These are phyloP conservation scores for Protomyces inouyei DNA, from an alignment of 1,139 yeast genomes.

Conservation along the genomic window DNA sequence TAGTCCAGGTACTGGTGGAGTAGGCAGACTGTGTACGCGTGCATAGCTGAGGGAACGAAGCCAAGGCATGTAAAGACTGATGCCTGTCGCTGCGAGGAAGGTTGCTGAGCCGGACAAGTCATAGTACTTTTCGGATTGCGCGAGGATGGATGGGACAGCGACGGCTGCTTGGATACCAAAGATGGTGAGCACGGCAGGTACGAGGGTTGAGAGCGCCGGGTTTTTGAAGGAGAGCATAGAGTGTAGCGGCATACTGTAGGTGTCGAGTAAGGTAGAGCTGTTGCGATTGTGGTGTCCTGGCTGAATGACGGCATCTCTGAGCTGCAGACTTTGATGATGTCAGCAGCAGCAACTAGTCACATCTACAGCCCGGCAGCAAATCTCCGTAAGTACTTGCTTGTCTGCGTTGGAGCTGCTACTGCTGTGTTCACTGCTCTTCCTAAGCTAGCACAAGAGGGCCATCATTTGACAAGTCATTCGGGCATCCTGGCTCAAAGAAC, in stretches of 20 bases:
- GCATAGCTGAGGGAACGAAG: constrained; percentile 18
- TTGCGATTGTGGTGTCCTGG: background rate
- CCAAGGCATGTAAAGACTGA: constrained; percentile 18
- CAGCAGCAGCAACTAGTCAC: background rate
- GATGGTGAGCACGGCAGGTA: constrained; percentile 12
- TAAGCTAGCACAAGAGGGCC: too few species aligned
- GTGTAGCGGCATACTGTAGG: constrained; percentile 10
- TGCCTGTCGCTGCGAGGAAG: constrained; percentile 15
- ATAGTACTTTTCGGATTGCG: constrained; percentile 21
- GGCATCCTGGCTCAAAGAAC: too few species aligned
- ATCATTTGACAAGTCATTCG: too few species aligned
- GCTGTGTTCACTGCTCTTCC: too few species aligned
- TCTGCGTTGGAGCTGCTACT: too few species aligned
- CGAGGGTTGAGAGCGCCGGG: constrained; percentile 16
- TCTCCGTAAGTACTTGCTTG: too few species aligned
- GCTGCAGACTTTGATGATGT: background rate
- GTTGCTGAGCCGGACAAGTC: constrained; percentile 21
- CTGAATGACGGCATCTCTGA: background rate
- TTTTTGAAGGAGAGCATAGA: constrained; percentile 15
- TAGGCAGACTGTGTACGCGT: constrained; percentile 7
- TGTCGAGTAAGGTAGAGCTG: background rate
- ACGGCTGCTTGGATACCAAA: constrained; percentile 21
- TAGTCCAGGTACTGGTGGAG: constrained; percentile 5
- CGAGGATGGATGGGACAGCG: constrained; percentile 19
- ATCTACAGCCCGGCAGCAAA: too few species aligned